Conservation (phyloP, 768 basidiomycete genomes). For the Boletus edulis region DNA sequence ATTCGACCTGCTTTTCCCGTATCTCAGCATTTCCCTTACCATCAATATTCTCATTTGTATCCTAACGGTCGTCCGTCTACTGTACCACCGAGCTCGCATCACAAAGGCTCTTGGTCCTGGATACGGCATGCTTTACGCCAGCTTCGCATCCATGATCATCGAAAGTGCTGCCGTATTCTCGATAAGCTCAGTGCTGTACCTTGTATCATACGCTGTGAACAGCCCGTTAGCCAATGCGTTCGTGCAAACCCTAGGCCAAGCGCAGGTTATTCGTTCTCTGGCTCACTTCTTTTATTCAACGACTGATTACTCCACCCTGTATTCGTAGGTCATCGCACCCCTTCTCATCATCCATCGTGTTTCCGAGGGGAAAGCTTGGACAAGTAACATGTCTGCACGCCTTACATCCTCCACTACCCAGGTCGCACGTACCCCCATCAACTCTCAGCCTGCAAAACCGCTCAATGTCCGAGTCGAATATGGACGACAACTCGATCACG, state of each 20-base stretch:
- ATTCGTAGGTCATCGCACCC: slow-evolving; percentile 41
- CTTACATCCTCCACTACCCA: background rate
- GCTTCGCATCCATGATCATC: slow-evolving; percentile 32
- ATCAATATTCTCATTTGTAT: slow-evolving; percentile 32
- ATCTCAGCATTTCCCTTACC: slow-evolving; percentile 32
- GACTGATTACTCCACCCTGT: background rate
- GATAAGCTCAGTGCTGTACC: slow-evolving; percentile 31
- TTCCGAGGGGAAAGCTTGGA: slow-evolving; percentile 45
- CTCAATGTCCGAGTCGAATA: slow-evolving; percentile 15
- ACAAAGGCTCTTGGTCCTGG: slow-evolving; percentile 25
- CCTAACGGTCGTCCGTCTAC: slow-evolving; percentile 30
- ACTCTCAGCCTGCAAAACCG: background rate
- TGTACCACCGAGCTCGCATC: slow-evolving; percentile 28
- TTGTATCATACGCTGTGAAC: slow-evolving; percentile 22
- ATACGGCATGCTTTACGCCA: slow-evolving; percentile 27
- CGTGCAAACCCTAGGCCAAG: slow-evolving; percentile 30
- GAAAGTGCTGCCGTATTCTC: slow-evolving; percentile 35
- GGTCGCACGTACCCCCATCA: background rate
- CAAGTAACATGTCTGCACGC: slow-evolving; percentile 15
- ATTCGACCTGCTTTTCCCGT: slow-evolving; percentile 33
- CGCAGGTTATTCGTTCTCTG: slow-evolving; percentile 19
- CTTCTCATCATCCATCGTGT: slow-evolving; percentile 49
- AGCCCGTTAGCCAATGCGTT: slow-evolving; percentile 28
- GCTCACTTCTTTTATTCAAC: background rate
- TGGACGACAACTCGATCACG: background rate